A percentile compares a stretch with the other conserved stretches of the same genome.
Conservation (phyloP, 2,329 filamentous ascomycete species). For the Xylaria sp. region DNA sequence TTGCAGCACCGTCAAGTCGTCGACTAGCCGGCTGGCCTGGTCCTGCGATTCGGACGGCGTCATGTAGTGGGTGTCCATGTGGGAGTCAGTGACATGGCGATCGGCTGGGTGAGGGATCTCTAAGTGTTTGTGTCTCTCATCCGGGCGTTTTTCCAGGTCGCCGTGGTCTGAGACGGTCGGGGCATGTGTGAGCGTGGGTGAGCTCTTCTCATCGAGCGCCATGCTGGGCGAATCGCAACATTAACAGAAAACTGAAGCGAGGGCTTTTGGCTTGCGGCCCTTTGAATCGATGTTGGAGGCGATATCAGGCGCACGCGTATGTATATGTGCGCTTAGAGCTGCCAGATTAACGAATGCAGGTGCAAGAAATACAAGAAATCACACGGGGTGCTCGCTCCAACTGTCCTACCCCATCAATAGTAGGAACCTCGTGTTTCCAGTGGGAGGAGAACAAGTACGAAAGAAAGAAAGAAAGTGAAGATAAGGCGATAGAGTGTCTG, state of each 20-base stretch:
- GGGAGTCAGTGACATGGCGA: slow-evolving; percentile 31
- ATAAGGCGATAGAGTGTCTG: not conserved
- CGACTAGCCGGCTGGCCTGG: slow-evolving; percentile 46
- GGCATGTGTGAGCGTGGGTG: slow-evolving; percentile 30
- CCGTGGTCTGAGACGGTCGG: slow-evolving; percentile 16
- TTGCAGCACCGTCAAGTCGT: slow-evolving; percentile 49
- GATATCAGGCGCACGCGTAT: not conserved
- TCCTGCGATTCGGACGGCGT: slow-evolving; percentile 44
- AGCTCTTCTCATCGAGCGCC: slow-evolving; percentile 42
- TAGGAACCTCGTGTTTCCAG: not conserved
- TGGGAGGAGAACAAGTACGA: not conserved
- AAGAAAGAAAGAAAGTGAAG: not conserved
- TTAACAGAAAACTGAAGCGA: slow-evolving; percentile 16
- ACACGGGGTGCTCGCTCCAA: not conserved
- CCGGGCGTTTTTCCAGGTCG: slow-evolving; percentile 32
- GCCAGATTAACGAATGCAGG: slow-evolving; percentile 1
- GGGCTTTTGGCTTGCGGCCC: not conserved
- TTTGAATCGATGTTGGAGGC: not conserved
- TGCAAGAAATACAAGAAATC: not conserved
- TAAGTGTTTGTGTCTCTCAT: slow-evolving; percentile 38
- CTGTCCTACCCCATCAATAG: not conserved
- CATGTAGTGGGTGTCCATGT: slow-evolving; percentile 37
- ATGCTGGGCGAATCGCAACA: slow-evolving; percentile 18
- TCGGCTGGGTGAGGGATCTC: slow-evolving; percentile 39
- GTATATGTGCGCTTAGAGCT: not conserved